Conservation (phyloP, 2,329 filamentous ascomycete species). For the Capronia epimyces region DNA sequence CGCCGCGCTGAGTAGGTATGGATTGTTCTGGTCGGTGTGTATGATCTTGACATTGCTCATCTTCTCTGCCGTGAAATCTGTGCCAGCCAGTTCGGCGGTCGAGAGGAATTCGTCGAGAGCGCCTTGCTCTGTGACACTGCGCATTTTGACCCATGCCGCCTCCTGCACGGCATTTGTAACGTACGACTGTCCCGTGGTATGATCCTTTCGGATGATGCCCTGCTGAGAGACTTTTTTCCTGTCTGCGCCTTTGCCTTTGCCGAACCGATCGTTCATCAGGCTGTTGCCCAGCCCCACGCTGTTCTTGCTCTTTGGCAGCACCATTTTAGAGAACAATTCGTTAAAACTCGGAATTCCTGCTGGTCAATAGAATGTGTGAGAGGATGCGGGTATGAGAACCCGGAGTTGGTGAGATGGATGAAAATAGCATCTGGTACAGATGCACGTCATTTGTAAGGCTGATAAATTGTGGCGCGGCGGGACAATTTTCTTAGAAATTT, state of each 20-base stretch:
- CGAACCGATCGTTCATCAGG: conserved; percentile 98
- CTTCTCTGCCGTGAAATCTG: conserved; percentile 98
- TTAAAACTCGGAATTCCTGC: background rate
- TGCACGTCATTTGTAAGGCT: conserved; percentile 14
- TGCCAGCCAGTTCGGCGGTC: conserved; percentile 93
- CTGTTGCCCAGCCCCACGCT: conserved; percentile 90
- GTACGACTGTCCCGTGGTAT: conserved; percentile 79
- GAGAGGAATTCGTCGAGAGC: conserved; percentile 94
- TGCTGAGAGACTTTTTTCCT: conserved; percentile 65
- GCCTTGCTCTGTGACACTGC: conserved; percentile 93
- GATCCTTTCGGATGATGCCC: conserved; percentile 61
- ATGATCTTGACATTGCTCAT: conserved; percentile 99
- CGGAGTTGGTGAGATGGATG: background rate
- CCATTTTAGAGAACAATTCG: conserved; percentile 49
- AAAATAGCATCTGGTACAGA: conserved; percentile 2
- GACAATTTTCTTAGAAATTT: conserved; percentile 15
- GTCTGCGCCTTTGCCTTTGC: conserved; percentile 80
- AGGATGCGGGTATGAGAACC: background rate
- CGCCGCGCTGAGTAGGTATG: conserved; percentile 76
- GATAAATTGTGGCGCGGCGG: conserved; percentile 1
- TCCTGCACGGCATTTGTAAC: conserved; percentile 86
- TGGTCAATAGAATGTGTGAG: background rate
- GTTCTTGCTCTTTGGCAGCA: conserved; percentile 88
- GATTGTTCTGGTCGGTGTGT: conserved; percentile 91
- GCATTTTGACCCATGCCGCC: conserved; percentile 98